Evolutionary conservation across 345 rosid genomes (phyloP).

Genomic region (Anacardium occidentale): DNA sequence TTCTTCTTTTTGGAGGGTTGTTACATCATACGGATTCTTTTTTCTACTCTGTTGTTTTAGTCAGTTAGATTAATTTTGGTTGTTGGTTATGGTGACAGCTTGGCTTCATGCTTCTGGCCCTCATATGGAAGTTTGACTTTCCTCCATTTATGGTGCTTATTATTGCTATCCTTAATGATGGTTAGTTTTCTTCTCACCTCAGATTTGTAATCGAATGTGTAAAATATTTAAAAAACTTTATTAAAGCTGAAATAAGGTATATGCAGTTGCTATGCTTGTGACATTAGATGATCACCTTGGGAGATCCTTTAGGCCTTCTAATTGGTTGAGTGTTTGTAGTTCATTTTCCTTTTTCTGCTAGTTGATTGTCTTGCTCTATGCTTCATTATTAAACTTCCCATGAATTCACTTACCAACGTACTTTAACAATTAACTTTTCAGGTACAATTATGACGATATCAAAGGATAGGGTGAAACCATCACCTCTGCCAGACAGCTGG

Average conservation of each 20-base stretch:
- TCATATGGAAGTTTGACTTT: conserved; percentile 94
- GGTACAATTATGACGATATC: conserved; percentile 99
- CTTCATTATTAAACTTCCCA: background rate
- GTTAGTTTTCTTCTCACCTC: conserved; percentile 39
- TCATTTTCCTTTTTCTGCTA: background rate
- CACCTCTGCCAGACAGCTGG: conserved; percentile 99
- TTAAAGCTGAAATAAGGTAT: background rate
- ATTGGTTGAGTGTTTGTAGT: background rate
- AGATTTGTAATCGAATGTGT: conserved; percentile 3
- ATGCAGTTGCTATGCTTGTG: conserved; percentile 6
- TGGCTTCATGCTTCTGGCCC: conserved; percentile 97
- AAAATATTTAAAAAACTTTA: background rate
- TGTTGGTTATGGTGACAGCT: conserved; percentile 51
- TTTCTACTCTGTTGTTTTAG: too few relatives aligned
- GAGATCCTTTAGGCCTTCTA: conserved; percentile 8
- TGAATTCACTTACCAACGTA: conserved; percentile 18
- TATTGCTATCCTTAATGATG: conserved; percentile 95
- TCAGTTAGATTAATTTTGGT: background rate
- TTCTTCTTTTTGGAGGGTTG: background rate
- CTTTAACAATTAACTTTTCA: conserved; percentile 32
- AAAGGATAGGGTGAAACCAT: conserved; percentile 97
- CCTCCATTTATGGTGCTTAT: conserved; percentile 99
- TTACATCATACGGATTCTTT: background rate
- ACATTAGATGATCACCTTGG: background rate
- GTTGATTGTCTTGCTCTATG: background rate